Conservation (phyloP, 352 stramenopile genomes). For the Phytophthora boehmeriae region DNA sequence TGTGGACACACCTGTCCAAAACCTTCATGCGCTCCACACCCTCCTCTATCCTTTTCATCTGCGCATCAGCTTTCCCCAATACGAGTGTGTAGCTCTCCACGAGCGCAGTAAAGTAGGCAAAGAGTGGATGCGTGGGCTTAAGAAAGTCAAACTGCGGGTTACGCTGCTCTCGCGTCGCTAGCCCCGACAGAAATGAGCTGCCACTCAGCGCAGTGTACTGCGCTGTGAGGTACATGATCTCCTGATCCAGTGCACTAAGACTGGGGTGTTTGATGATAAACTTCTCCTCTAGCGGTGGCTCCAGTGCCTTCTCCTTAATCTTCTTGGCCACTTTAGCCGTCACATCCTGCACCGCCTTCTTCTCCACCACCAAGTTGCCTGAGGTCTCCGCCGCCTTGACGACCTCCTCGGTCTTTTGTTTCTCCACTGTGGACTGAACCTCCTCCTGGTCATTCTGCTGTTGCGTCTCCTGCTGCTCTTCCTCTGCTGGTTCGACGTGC, state of each 20-base stretch:
- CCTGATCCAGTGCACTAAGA: slow-evolving; percentile 93
- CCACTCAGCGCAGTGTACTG: slow-evolving; percentile 97
- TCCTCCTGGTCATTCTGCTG: slow-evolving; percentile 29
- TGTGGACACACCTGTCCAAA: slow-evolving; percentile 85
- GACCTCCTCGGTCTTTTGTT: slow-evolving; percentile 24
- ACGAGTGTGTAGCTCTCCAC: slow-evolving; percentile 97
- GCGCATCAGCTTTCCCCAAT: slow-evolving; percentile 68
- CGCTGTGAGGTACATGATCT: slow-evolving; percentile 98
- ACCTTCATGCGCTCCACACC: slow-evolving; percentile 87
- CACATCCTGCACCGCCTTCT: slow-evolving; percentile 83
- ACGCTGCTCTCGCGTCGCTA: slow-evolving; percentile 95
- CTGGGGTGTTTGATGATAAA: slow-evolving; percentile 91
- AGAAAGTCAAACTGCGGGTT: slow-evolving; percentile 99
- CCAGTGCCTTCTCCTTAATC: slow-evolving; percentile 89
- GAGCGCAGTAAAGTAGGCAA: slow-evolving; percentile 98
- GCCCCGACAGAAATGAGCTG: slow-evolving; percentile 94
- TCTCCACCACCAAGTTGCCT: slow-evolving; percentile 77
- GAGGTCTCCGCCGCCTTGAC: slow-evolving; percentile 31
- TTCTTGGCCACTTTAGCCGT: slow-evolving; percentile 91
- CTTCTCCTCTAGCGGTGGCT: slow-evolving; percentile 64
- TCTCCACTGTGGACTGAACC: slow-evolving; percentile 20
- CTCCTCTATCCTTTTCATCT: slow-evolving; percentile 77
- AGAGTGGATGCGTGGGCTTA: slow-evolving; percentile 96
- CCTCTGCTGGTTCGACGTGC: slow-evolving; percentile 27
- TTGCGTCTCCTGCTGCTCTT: slow-evolving; percentile 25